Evolutionary conservation across 2,329 filamentous ascomycete species (phyloP), one percentile per base, ranked within the genome.

Genomic region (Paecilomyces sp.): DNA sequence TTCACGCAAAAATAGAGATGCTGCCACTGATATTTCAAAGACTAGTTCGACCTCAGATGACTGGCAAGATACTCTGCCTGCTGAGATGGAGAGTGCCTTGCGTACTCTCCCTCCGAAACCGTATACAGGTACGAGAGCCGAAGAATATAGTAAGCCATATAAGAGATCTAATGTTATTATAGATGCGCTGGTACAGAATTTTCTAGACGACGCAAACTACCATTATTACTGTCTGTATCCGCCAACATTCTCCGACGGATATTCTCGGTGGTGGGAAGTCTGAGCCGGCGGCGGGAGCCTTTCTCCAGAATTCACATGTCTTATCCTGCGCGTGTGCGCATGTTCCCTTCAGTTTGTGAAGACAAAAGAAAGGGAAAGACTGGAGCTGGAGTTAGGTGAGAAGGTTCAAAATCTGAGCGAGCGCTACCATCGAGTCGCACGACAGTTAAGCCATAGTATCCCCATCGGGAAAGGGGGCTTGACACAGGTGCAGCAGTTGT

Each of bases 401-500:
- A 73, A 68, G 53, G 69, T 70, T 0, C 68, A 77, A 57, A 68
- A 63, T 0, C 67, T 81, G 15, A 77, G 77, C 1, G 71, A 76
- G 33, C 71, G 73, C 3, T 76, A 80, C 62, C 73, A 79, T 36
- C 62, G 66, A 51, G 74, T 78, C 6, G 79, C 79, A 9, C 75
- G 77, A 54, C 73, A 75, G 59, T 66, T 82, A 9, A 78, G 76
- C 59, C 66, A 68, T 34, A 76, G 71, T 24, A 78, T 81, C 47
- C 57, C 72, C 2, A 75, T 78, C 1, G 78, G 79, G 0, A 74
- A 74, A 56, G 78, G 77, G 1, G 75, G 78, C 2, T 65, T 81
- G 6, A 67, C 72, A 36, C 77, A 81, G 15, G 76, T 82, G 1
- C 80, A 82, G 64, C 80, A 82, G 63, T 69, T 79, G n/a, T 81